These are phyloP conservation scores for Dothideomycetidae sp. DNA, from an alignment of 2,329 filamentous ascomycete species.

Conservation along the genomic window DNA sequence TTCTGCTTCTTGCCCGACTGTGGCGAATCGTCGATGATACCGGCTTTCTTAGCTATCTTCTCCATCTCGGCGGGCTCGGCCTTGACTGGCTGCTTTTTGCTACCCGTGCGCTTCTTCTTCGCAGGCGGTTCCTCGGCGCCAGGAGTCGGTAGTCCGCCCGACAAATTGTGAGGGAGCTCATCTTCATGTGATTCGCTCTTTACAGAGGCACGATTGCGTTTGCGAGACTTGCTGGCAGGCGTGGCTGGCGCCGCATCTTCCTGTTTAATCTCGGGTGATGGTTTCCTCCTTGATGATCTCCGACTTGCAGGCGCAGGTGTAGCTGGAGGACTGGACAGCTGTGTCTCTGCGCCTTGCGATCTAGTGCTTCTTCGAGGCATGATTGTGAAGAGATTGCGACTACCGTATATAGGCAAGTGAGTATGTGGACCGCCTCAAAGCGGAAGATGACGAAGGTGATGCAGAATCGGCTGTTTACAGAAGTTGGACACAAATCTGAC, in stretches of 20 bases:
- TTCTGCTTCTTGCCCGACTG: slow-evolving; percentile 26
- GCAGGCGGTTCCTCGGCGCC: slow-evolving; percentile 15
- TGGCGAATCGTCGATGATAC: slow-evolving; percentile 12
- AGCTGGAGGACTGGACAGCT: slow-evolving; percentile 29
- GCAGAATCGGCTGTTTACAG: no score
- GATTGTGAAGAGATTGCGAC: not conserved
- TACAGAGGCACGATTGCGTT: slow-evolving; percentile 18
- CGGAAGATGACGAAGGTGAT: no score
- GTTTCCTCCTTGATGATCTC: slow-evolving; percentile 12
- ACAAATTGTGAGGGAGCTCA: slow-evolving; percentile 43
- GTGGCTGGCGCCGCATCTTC: slow-evolving; percentile 10
- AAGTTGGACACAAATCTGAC: no score
- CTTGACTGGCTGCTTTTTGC: slow-evolving; percentile 12
- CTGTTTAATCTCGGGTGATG: slow-evolving; percentile 14
- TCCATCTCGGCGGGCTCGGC: slow-evolving; percentile 11
- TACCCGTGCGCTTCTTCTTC: slow-evolving; percentile 17
- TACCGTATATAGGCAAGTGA: no score
- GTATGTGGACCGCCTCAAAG: no score
- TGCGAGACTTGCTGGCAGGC: slow-evolving; percentile 18
- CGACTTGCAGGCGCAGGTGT: slow-evolving; percentile 23
- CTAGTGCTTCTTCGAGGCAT: slow-evolving; percentile 13
- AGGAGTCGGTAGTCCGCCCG: slow-evolving; percentile 24
- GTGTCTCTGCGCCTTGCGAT: slow-evolving; percentile 15
- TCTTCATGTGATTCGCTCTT: slow-evolving; percentile 23
- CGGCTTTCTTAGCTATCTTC: slow-evolving; percentile 11